Base-by-base conservation (phyloP, 441 rosid genomes). In the Croton setiger region DNA sequence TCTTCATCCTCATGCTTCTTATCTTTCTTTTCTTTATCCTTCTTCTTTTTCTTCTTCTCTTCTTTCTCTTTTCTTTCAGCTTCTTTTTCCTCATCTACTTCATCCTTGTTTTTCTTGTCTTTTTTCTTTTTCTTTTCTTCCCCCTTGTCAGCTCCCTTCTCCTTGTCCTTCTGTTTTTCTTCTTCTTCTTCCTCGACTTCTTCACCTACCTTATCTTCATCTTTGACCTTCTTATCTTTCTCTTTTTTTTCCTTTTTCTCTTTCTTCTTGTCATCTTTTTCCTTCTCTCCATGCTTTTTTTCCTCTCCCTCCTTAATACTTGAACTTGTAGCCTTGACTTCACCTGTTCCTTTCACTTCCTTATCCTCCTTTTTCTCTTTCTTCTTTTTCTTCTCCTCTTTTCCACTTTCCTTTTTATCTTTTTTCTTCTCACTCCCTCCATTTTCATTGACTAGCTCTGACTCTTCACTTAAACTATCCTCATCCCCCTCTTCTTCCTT, bases 311-410 rank as follows among this genome's bases (percentile, higher is more conserved):
- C 69, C 67, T 53, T 52, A 33, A 11, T 21, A 41, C 52, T 44
- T 56, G 60, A 66, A 65, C 70, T 61, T n/a, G 23, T 53, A 13
- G 43, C 61, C 60, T 70, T 68, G 44, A 48, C 17, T 14, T 71
- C 68, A 4, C 5, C 18, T 1, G 62, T 23, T 52, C 39, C 62
- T 23, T 52, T 63, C 68, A 39, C 44, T 21, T 71, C 59, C 21
- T 62, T 60, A 18, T 78, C 65, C 11, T 74, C 74, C 57, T 68
- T 57, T 57, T 60, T 58, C 73, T 82, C 14, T 12, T 47, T 47
- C 2, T 64, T 45, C 39, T 71, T 64, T 39, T 66, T 64, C 33
- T 78, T 75, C 33, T 81, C 57, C 58, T 33, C 57, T 74, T 80
- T 73, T 11, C 73, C 51, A 36, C 69, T 53, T 14, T 53, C 45